Percentiles rank a stretch among this genome's conserved stretches.
Evolutionary conservation across 2,329 filamentous ascomycete genomes (phyloP).

Genomic region (Biscogniauxia sp.): DNA sequence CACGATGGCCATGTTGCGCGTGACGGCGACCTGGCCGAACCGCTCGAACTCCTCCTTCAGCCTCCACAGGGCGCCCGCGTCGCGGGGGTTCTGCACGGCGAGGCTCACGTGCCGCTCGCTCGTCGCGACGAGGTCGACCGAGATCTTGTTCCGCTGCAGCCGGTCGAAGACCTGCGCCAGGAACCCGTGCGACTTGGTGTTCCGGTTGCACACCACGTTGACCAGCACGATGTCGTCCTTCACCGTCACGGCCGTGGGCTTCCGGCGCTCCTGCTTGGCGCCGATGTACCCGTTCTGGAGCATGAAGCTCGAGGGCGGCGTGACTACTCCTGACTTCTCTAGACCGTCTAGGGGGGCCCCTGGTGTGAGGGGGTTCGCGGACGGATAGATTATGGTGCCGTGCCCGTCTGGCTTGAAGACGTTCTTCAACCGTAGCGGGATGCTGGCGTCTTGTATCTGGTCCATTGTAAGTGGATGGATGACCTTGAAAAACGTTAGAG

Average conservation of each 20-base stretch:
- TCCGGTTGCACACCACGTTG: slow-evolving; percentile 30
- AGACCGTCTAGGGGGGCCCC: slow-evolving; percentile 10
- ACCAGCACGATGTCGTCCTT: slow-evolving; percentile 30
- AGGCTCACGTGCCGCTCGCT: slow-evolving; percentile 32
- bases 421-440: slow-evolving; percentile 65
- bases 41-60: slow-evolving; percentile 29
- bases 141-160: slow-evolving; percentile 29
- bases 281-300: slow-evolving; percentile 30
- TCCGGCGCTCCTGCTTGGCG: slow-evolving; percentile 26
- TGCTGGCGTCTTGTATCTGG: slow-evolving; percentile 62
- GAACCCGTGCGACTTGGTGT: slow-evolving; percentile 30
- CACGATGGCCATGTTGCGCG: slow-evolving; percentile 29
- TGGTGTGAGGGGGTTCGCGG: slow-evolving; percentile 10
- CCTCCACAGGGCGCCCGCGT: slow-evolving; percentile 19
- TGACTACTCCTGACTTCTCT: slow-evolving; percentile 6
- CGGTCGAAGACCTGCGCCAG: slow-evolving; percentile 28
- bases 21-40: slow-evolving; percentile 27
- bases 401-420: slow-evolving; percentile 61
- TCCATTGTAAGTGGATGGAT: slow-evolving; percentile 84
- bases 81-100: slow-evolving; percentile 26
- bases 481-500: slow-evolving; percentile 52
- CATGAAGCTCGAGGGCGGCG: slow-evolving; percentile 27
- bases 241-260: slow-evolving; percentile 30
- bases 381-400: slow-evolving; percentile 63
- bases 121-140: slow-evolving; percentile 29